Evolutionary conservation across 176 grass and related monocot species (phyloP).

Genomic region (Paspalum vaginatum): DNA sequence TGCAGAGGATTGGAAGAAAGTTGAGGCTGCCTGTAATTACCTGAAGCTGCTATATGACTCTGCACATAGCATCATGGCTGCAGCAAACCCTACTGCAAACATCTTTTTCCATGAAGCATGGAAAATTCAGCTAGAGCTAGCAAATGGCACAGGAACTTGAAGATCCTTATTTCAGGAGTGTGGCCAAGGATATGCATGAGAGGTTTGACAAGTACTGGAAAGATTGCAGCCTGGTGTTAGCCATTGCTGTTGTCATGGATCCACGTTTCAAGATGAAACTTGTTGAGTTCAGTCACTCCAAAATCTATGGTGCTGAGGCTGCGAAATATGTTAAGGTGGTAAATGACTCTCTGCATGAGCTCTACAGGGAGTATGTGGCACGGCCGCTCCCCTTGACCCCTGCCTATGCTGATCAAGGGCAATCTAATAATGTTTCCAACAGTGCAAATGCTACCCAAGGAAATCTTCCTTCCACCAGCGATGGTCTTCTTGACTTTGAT

Average conservation of each 20-base stretch:
- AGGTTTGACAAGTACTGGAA: constrained; percentile 96
- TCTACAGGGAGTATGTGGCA: constrained; percentile 73
- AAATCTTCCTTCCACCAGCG: constrained; percentile 34
- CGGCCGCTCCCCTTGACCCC: constrained; percentile 57
- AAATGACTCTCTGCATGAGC: constrained; percentile 66
- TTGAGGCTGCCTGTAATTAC: constrained; percentile 69
- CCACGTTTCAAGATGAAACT: constrained; percentile 98
- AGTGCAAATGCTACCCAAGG: constrained; percentile 21
- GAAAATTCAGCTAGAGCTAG: constrained; percentile 84
- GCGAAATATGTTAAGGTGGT: constrained; percentile 72
- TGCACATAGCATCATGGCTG: constrained; percentile 63
- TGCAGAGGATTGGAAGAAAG: constrained; percentile 74
- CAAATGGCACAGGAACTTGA: constrained; percentile 54
- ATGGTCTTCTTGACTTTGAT: constrained; percentile 80
- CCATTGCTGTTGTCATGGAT: constrained; percentile 87
- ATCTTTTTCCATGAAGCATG: constrained; percentile 90
- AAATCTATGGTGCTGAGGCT: constrained; percentile 78
- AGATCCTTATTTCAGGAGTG: constrained; percentile 56
- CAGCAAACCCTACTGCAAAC: constrained; percentile 73
- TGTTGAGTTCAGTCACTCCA: constrained; percentile 87
- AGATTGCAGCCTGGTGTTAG: constrained; percentile 83
- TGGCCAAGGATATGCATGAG: constrained; percentile 84
- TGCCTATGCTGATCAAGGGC: constrained; percentile 52
- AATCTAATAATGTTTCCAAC: constrained; percentile 40
- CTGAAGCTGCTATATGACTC: constrained; percentile 80